Conservation (phyloP, 164 flowering plant genomes). For the Kingdonia uniflora region DNA sequence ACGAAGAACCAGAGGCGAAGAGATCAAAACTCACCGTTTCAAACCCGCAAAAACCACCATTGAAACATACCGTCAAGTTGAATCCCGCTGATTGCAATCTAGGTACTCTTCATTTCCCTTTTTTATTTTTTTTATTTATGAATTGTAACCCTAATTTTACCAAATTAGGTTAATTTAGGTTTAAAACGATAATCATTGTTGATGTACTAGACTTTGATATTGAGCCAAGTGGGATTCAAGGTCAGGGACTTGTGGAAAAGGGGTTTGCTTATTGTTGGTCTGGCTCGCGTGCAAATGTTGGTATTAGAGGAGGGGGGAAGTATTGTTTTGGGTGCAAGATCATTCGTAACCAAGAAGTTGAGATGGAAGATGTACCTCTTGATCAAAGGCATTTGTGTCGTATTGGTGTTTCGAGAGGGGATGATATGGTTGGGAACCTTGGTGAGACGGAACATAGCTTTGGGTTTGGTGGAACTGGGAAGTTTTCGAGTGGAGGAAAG, state of each 20-base stretch:
- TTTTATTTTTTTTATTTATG: not conserved
- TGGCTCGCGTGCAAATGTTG: constrained; percentile 52
- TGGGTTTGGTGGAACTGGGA: constrained; percentile 58
- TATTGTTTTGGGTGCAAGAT: constrained; percentile 58
- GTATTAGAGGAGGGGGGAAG: constrained; percentile 50
- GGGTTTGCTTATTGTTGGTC: constrained; percentile 78
- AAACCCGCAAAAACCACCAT: not conserved
- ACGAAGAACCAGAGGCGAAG: constrained; percentile 13
- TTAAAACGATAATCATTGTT: too few species aligned
- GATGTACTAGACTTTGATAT: constrained; percentile 42
- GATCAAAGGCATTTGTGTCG: constrained; percentile 48
- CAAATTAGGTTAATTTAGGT: too few species aligned
- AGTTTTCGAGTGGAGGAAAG: constrained; percentile 36
- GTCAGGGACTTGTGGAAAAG: constrained; percentile 34
- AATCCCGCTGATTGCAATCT: constrained; percentile 37
- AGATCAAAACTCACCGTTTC: constrained; percentile 4
- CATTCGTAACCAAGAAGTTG: constrained; percentile 36
- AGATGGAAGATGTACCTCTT: constrained; percentile 48
- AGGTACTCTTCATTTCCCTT: constrained; percentile 15
- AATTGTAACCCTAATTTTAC: too few species aligned
- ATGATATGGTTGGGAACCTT: constrained; percentile 34
- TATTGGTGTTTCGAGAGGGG: constrained; percentile 54
- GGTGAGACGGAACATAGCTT: constrained; percentile 46
- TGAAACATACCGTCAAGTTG: constrained; percentile 20
- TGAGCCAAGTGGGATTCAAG: constrained; percentile 38